Evolutionary conservation across 345 rosid species (phyloP).

Genomic region (Lepidium sativum): DNA sequence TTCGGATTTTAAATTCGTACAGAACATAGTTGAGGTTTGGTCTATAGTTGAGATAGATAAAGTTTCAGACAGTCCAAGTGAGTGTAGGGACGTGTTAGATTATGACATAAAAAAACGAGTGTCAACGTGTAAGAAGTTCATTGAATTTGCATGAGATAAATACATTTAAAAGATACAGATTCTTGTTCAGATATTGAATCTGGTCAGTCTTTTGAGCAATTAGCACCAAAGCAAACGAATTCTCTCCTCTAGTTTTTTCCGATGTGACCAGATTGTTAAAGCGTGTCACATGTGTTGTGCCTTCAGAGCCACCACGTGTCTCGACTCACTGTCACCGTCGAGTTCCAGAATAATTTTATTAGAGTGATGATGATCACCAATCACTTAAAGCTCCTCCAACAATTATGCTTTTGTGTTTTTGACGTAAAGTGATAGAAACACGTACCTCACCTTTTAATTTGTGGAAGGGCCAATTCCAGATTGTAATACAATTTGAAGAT

Average conservation of each 20-base stretch:
- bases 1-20: not conserved
- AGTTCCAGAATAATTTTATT: not conserved
- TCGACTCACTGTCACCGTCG: not conserved
- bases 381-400: conserved; percentile 1
- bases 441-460: not conserved
- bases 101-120: not conserved
- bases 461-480: conserved; percentile 7
- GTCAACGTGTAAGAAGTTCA: conserved; percentile 19
- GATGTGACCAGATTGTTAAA: not conserved
- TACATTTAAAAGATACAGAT: not conserved
- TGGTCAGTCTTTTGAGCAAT: not conserved
- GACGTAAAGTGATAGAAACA: not conserved
- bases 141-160: conserved; percentile 1
- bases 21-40: not conserved
- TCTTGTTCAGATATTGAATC: not conserved
- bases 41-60: conserved; percentile 15
- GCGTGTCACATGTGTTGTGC: not conserved
- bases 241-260: not conserved
- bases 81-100: conserved; percentile 14
- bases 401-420: not conserved
- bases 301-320: conserved; percentile 1
- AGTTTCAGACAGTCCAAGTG: not conserved
- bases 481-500: too few relatives aligned
- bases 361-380: not conserved
- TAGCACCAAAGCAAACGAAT: conserved; percentile 1